These are phyloP conservation scores for Medicago ruthenica DNA, from an alignment of 306 rosid species.

Conservation along the genomic window DNA sequence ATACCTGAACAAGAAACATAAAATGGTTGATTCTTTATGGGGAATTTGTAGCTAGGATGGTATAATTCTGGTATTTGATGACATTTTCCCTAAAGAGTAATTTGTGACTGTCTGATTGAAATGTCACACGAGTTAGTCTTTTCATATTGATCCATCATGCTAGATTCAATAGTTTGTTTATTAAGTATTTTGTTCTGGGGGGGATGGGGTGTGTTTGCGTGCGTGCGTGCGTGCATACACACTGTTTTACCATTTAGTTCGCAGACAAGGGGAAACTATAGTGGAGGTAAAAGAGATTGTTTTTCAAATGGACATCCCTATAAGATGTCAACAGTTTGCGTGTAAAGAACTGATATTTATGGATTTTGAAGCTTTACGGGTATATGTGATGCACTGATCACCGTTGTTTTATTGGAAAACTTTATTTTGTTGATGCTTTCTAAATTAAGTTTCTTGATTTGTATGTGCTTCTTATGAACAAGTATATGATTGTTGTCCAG, in stretches of 20 bases:
- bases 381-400: slow-evolving; percentile 5
- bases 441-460: slow-evolving; percentile 10
- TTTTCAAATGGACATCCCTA: slow-evolving; percentile 29
- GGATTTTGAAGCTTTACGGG: slow-evolving; percentile 29
- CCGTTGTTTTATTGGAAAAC: not conserved
- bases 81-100: not conserved
- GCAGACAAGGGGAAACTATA: not conserved
- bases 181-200: not conserved
- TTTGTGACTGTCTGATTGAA: slow-evolving; percentile 14
- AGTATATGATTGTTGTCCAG: slow-evolving; percentile 60
- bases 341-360: slow-evolving; percentile 14
- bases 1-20: not conserved
- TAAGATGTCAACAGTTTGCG: slow-evolving; percentile 6
- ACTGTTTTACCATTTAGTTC: not conserved
- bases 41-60: slow-evolving; percentile 7
- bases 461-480: slow-evolving; percentile 31
- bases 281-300: slow-evolving; percentile 1
- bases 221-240: not conserved
- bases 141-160: slow-evolving; percentile 6
- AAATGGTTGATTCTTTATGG: slow-evolving; percentile 17
- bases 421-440: slow-evolving; percentile 25
- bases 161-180: not conserved
- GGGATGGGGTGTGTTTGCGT: not conserved
- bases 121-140: not conserved
- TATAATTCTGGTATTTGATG: slow-evolving; percentile 15